Conservation (phyloP, 202 grass and related monocot genomes). For the Zoysia matrella region DNA sequence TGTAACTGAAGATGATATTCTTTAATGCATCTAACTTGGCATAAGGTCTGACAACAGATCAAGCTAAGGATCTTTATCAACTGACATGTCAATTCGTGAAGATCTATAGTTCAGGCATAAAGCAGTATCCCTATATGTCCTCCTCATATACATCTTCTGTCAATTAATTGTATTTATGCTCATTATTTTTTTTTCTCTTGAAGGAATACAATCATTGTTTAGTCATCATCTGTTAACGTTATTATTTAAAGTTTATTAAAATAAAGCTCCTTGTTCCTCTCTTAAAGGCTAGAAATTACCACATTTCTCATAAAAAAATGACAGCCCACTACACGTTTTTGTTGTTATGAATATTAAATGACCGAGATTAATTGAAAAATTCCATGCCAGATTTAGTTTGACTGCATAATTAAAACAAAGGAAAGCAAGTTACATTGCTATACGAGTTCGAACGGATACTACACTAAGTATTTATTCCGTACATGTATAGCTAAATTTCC, state of each 20-base stretch:
- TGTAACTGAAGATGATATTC: conserved; percentile 34
- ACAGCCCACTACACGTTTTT: no score
- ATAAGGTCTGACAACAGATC: conserved; percentile 31
- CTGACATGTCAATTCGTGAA: not conserved
- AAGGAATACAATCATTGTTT: not conserved
- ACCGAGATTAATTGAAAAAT: no score
- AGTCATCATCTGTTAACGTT: not conserved
- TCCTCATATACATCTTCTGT: not conserved
- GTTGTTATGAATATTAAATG: no score
- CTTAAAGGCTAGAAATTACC: not conserved
- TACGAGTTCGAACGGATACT: no score
- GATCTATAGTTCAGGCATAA: not conserved
- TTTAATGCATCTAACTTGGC: conserved; percentile 35
- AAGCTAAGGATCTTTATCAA: not conserved
- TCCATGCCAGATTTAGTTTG: no score
- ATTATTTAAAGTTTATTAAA: not conserved
- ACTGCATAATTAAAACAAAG: not conserved
- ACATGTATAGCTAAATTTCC: no score
- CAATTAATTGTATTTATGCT: not conserved
- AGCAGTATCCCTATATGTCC: not conserved
- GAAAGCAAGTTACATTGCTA: not conserved
- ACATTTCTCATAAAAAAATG: not conserved
- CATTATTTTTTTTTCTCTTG: conserved; percentile 1
- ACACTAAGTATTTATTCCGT: no score
- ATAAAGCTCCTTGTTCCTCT: not conserved